Evolutionary conservation across 768 basidiomycete species (phyloP).

Genomic region (Phaeotremella skinneri): DNA sequence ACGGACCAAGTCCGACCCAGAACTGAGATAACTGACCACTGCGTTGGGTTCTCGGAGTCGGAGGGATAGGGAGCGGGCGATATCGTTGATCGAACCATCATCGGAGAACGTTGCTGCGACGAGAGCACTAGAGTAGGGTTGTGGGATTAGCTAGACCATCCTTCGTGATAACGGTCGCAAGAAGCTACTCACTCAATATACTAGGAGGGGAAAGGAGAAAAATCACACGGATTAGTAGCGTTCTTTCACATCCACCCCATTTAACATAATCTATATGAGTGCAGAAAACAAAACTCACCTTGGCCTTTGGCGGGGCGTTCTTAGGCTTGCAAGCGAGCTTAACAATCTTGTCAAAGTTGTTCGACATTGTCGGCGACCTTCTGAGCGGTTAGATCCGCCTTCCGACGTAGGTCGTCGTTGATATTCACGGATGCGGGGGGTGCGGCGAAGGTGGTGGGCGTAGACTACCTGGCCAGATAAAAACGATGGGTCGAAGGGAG

Average conservation of each 20-base stretch:
- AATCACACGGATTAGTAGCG: background rate
- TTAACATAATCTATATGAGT: too few relatives aligned
- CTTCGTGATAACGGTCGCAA: background rate
- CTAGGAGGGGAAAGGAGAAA: too few relatives aligned
- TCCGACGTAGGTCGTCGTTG: too few relatives aligned
- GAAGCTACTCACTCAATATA: slow-evolving; percentile 67
- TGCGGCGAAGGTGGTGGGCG: too few relatives aligned
- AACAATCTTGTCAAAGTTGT: slow-evolving; percentile 64
- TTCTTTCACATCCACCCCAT: slow-evolving; percentile 1
- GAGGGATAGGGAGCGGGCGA: slow-evolving; percentile 80
- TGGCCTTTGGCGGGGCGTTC: slow-evolving; percentile 89
- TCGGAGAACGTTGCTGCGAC: slow-evolving; percentile 96
- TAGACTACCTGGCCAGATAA: too few relatives aligned
- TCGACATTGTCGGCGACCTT: slow-evolving; percentile 27
- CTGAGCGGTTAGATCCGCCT: too few relatives aligned
- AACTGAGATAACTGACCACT: slow-evolving; percentile 61
- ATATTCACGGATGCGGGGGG: too few relatives aligned
- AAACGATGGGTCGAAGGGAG: too few relatives aligned
- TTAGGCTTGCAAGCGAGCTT: slow-evolving; percentile 98
- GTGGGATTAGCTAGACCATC: slow-evolving; percentile 3
- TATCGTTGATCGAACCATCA: slow-evolving; percentile 87
- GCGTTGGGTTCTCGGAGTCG: slow-evolving; percentile 88
- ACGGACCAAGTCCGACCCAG: background rate
- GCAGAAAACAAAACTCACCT: slow-evolving; percentile 60
- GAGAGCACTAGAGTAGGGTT: slow-evolving; percentile 66